phyloP scores from a whole-genome alignment of 257 asterid genomes.

The Solanum infundibuliforme region DNA sequence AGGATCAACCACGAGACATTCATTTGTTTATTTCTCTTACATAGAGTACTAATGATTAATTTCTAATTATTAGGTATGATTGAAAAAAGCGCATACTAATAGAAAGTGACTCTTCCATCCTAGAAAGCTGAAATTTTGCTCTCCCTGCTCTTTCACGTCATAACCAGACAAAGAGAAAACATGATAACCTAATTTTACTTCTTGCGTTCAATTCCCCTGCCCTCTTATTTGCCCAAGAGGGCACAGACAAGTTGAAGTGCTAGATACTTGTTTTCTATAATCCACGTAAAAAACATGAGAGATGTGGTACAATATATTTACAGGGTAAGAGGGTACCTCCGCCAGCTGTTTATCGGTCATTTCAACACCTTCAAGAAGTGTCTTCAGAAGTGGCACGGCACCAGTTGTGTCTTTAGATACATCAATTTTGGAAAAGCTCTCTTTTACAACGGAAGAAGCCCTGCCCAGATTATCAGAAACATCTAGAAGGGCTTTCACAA shows the following conservation, averaged over 20 bases:
- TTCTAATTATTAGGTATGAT: not conserved
- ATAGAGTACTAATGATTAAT: not conserved
- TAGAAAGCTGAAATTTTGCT: not conserved
- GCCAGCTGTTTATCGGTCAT: slow-evolving; percentile 89
- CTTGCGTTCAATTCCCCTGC: not conserved
- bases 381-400: slow-evolving; percentile 68
- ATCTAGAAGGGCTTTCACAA: slow-evolving; percentile 71
- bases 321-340: slow-evolving; percentile 41
- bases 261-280: not conserved
- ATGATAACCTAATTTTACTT: not conserved
- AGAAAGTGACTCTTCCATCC: not conserved
- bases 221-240: not conserved
- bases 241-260: not conserved
- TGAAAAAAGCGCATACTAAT: not conserved
- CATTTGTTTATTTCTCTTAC: not conserved
- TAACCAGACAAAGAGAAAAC: not conserved
- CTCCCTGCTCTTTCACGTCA: not conserved
- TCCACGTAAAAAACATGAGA: not conserved
- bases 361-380: slow-evolving; percentile 91
- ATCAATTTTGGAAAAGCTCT: slow-evolving; percentile 64
- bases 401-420: slow-evolving; percentile 50
- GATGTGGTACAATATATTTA: not conserved
- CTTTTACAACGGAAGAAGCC: slow-evolving; percentile 88
- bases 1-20: not conserved
- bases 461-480: slow-evolving; percentile 77